Base-by-base conservation (phyloP, 805 yeast genomes). In the Pichia nakasei region DNA sequence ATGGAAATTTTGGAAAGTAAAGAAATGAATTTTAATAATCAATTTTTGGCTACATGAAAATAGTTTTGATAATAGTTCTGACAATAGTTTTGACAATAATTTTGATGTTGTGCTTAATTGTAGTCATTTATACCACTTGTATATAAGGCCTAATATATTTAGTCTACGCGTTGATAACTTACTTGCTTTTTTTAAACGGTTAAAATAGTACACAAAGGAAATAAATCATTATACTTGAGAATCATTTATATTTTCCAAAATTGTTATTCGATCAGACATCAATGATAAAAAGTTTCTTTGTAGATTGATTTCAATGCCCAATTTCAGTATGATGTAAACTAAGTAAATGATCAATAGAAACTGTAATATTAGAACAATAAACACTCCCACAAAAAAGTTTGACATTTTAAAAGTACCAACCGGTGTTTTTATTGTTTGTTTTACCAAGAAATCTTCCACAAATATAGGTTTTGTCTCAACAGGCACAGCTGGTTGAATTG, bases 1-100 rank as follows among this genome's bases (percentile, higher is more conserved):
- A 68, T 83, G 44, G 81, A 80, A 47, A 66, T 80, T 37, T 60
- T 76, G 21, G 84, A 80, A 52, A 69, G 59, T 37, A 63, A 63
- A 22, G 55, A 57, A 41, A 33, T 46, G 13, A 44, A 49, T 38
- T 39, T 37, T 19, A 39, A 50, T 26, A 44, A 45, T 38, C 45
- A 41, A 9, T 38, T 41, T 13, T 38, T 45, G 13, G 45, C 45
- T 7, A 41, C 45, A 13, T 41, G n/a, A 31, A n/a, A 29, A 11
- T 11, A 24, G 12, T 3, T 5, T 11, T 24, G 13, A 13, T n/a
- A n/a, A n/a, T n/a, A n/a, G n/a, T n/a, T n/a, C n/a, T n/a, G n/a
- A n/a, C n/a, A n/a, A n/a, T n/a, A n/a, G n/a, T n/a, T n/a, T n/a
- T 24, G 27, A 24, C 9, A 6, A 24, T n/a, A n/a, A n/a, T n/a